phyloP scores from a whole-genome alignment of 1,284 basidiomycete genomes.

The Ceratobasidium sp. region DNA sequence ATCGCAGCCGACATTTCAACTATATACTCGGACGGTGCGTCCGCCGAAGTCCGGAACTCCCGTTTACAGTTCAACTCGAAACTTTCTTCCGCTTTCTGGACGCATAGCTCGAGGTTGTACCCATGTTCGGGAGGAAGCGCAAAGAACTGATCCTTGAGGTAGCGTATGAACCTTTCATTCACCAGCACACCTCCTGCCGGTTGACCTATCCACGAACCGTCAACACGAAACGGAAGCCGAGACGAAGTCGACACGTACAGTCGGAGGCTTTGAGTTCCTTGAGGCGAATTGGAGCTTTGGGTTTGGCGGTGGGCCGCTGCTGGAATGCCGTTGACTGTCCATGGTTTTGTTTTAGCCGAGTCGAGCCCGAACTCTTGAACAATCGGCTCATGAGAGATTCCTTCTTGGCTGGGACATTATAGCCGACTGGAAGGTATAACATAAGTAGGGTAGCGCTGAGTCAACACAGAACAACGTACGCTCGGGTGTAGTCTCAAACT shows the following conservation, averaged over 20 bases:
- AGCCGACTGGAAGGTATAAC: not conserved
- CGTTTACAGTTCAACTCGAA: slow-evolving; percentile 30
- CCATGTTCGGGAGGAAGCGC: slow-evolving; percentile 4
- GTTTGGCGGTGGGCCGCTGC: not conserved
- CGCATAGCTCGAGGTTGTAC: slow-evolving; percentile 10
- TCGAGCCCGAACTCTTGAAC: not conserved
- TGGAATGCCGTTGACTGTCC: not conserved
- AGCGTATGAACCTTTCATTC: not conserved
- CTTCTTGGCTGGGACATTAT: slow-evolving; percentile 8
- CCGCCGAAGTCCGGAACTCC: slow-evolving; percentile 3
- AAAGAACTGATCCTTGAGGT: slow-evolving; percentile 15
- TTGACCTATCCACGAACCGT: not conserved
- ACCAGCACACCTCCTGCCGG: slow-evolving; percentile 24
- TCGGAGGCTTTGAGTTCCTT: slow-evolving; percentile 25
- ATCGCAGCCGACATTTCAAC: slow-evolving; percentile 9
- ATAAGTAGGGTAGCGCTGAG: not conserved
- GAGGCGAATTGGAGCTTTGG: slow-evolving; percentile 17
- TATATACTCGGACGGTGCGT: slow-evolving; percentile 10
- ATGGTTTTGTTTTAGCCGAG: not conserved
- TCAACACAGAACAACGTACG: not conserved
- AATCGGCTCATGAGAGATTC: not conserved
- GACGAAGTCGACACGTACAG: not conserved
- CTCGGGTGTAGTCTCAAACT: slow-evolving; percentile 7
- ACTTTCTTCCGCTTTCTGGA: slow-evolving; percentile 31
- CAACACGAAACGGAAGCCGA: not conserved